These are phyloP conservation scores for Gigaspora rosea DNA, from an alignment of 192 early-diverging fungal species.

Conservation along the genomic window DNA sequence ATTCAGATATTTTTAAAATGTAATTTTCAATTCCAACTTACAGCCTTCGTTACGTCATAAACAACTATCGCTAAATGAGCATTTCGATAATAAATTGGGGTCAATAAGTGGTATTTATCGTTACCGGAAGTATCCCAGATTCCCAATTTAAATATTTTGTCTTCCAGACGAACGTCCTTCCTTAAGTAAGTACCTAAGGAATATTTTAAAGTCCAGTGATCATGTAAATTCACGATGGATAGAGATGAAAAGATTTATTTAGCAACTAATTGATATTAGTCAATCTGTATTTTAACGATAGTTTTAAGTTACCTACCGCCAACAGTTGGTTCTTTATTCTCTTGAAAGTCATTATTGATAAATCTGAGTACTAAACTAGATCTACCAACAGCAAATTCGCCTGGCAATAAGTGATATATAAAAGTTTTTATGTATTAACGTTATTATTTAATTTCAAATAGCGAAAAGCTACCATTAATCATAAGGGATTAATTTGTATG, in stretches of 20 bases:
- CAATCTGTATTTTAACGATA: neutral
- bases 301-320: constrained; percentile 57
- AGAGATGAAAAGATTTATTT: neutral
- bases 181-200: constrained; percentile 79
- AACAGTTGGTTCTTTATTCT: constrained; percentile 98
- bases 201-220: neutral
- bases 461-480: too few species aligned
- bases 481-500: too few species aligned
- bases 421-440: too few species aligned
- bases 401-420: constrained; percentile 34
- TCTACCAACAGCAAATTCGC: constrained; percentile 96
- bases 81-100: constrained; percentile 98
- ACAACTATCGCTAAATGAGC: constrained; percentile 96
- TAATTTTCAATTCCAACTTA: constrained; percentile 36
- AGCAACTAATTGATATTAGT: neutral
- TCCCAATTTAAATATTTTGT: constrained; percentile 79
- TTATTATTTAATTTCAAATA: too few species aligned
- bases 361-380: constrained; percentile 94
- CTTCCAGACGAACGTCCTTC: constrained; percentile 90
- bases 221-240: neutral
- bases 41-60: constrained; percentile 89
- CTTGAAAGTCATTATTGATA: constrained; percentile 91
- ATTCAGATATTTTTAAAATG: too few species aligned
- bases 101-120: constrained; percentile 94
- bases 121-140: constrained; percentile 95